Conservation (phyloP, 2,329 filamentous ascomycete species). For the Cladophialophora bantiana region DNA sequence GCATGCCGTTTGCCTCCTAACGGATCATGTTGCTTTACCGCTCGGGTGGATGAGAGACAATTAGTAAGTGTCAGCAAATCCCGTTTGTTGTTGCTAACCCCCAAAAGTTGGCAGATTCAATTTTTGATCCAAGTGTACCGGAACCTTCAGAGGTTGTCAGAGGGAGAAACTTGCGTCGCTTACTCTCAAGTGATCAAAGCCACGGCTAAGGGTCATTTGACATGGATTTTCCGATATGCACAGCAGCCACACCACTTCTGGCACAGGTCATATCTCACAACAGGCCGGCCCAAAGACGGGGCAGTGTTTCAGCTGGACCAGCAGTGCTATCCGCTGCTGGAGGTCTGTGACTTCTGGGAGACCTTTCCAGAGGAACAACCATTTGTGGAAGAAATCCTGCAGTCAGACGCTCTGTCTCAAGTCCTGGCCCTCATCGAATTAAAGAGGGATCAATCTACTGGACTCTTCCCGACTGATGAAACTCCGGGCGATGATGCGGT, state of each 20-base stretch:
- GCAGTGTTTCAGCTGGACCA: constrained; percentile 29
- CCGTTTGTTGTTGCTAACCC: constrained; percentile 12
- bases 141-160: constrained; percentile 9
- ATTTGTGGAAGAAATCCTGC: constrained; percentile 21
- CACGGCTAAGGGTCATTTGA: constrained; percentile 26
- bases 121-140: constrained; percentile 25
- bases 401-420: constrained; percentile 19
- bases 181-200: constrained; percentile 24
- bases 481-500: constrained; percentile 28
- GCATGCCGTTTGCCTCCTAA: constrained; percentile 26
- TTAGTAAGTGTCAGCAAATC: constrained; percentile 17
- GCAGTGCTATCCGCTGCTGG: constrained; percentile 31
- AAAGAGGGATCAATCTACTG: constrained; percentile 17
- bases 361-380: constrained; percentile 23
- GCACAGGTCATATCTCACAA: constrained; percentile 30
- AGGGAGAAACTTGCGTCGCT: not conserved
- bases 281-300: constrained; percentile 28
- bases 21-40: constrained; percentile 29
- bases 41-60: constrained; percentile 33
- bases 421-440: constrained; percentile 23
- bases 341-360: constrained; percentile 28
- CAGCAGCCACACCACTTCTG: constrained; percentile 24
- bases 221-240: constrained; percentile 25
- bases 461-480: constrained; percentile 25
- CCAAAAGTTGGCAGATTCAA: constrained; percentile 27